Percentiles rank a stretch among this genome's conserved stretches.
Conservation (phyloP, 2,329 filamentous ascomycete species). For the Laburnicola sp. region DNA sequence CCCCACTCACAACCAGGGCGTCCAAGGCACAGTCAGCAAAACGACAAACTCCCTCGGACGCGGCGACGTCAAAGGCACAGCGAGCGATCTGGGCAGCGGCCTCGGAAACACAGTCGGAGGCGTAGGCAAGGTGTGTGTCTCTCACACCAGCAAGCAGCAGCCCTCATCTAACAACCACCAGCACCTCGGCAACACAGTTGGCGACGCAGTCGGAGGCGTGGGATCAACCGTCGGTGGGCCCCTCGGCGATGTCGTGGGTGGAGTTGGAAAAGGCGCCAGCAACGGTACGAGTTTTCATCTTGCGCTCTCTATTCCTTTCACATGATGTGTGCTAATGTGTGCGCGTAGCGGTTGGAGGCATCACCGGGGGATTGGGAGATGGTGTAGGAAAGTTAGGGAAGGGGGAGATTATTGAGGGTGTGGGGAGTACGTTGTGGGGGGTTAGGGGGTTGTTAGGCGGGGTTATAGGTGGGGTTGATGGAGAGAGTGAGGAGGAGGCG, state of each 20-base stretch:
- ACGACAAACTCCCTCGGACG: constrained; percentile 49
- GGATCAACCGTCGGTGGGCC: constrained; percentile 44
- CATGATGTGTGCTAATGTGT: neutral
- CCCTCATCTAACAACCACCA: constrained; percentile 1
- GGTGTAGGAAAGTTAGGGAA: constrained; percentile 51
- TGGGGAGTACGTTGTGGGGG: constrained; percentile 48
- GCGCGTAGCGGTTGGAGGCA: constrained; percentile 38
- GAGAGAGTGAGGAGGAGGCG: no score
- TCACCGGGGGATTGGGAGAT: constrained; percentile 50
- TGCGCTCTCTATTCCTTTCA: neutral
- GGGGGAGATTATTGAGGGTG: constrained; percentile 50
- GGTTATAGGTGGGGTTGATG: constrained; percentile 41
- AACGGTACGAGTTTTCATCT: no score
- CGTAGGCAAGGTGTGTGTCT: constrained; percentile 33
- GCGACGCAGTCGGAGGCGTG: constrained; percentile 45
- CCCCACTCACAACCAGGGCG: no score
- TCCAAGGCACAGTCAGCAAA: constrained; percentile 50
- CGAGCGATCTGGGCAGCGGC: constrained; percentile 44
- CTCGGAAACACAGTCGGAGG: constrained; percentile 45
- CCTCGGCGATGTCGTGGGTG: constrained; percentile 47
- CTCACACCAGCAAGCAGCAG: no score
- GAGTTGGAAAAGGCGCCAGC: constrained; percentile 48
- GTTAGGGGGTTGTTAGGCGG: constrained; percentile 45
- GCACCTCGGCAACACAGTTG: constrained; percentile 41
- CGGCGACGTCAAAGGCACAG: constrained; percentile 47